Percentiles rank a stretch among this genome's conserved stretches.
Evolutionary conservation across 768 basidiomycete species (phyloP).

Genomic region (Lanmaoa rubissima): DNA sequence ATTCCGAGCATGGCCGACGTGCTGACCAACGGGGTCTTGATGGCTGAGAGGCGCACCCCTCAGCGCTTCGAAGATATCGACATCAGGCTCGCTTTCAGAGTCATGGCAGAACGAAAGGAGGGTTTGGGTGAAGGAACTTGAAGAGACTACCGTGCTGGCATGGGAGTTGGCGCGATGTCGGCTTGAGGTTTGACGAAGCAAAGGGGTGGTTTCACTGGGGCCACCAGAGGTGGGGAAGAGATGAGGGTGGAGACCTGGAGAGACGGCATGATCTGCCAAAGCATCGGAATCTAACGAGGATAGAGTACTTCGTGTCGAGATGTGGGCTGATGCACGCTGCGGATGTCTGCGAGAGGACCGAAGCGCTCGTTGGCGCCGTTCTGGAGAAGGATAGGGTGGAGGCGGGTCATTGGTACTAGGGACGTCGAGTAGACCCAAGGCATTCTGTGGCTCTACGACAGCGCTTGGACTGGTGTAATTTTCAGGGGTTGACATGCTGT

Average conservation of each 20-base stretch:
- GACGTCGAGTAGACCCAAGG: constrained; percentile 8
- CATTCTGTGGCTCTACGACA: constrained; percentile 3
- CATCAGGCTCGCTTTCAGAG: constrained; percentile 41
- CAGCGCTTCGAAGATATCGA: constrained; percentile 30
- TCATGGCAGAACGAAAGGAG: constrained; percentile 68
- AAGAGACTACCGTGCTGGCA: constrained; percentile 48
- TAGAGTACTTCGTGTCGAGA: constrained; percentile 28
- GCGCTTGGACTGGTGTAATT: not conserved
- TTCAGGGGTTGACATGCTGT: constrained; percentile 12
- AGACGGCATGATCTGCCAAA: constrained; percentile 32
- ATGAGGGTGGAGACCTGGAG: constrained; percentile 21
- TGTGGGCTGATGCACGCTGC: constrained; percentile 31
- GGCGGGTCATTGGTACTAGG: constrained; percentile 51
- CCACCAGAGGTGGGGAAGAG: constrained; percentile 25
- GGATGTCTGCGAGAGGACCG: constrained; percentile 30
- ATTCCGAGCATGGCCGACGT: not conserved
- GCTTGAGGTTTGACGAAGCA: constrained; percentile 34
- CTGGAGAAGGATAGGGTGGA: constrained; percentile 62
- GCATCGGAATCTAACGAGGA: constrained; percentile 37
- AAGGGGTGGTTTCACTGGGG: constrained; percentile 48
- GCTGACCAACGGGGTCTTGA: constrained; percentile 11
- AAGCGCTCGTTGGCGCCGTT: constrained; percentile 40
- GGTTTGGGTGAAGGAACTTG: constrained; percentile 60
- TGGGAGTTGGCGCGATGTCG: constrained; percentile 59
- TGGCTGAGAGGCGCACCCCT: constrained; percentile 23